Evolutionary conservation across 768 basidiomycete genomes (phyloP), one percentile per base, ranked within the genome.

Genomic region (Phaeotremella fagi): DNA sequence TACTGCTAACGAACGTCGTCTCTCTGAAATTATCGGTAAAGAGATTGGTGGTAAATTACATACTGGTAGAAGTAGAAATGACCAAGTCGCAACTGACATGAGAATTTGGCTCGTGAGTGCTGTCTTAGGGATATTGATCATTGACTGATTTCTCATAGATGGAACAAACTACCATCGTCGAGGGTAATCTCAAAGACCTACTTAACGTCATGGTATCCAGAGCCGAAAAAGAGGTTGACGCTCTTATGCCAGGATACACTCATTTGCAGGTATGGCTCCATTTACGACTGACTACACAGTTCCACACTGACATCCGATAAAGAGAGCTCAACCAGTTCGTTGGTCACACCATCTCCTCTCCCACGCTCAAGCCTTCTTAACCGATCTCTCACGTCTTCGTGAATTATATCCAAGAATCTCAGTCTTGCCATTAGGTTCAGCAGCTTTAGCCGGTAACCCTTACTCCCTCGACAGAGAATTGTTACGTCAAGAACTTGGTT

Each of bases 71-170:
- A 94, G 90, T 46, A 82, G 95, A 49, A 99, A 99, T 74, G 95
- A 99, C 72, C 95, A 99, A 73, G 94, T 97, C 57, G 91, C 94
- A 3, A 99, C 95, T 1, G 95, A 99, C 71, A 88, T 98, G 87
- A 85, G 95, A 26, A 76, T 99, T 12, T 99, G 95, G 95, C 81
- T 99, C 18, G 79, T 74, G 37, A 67, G 68, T 61, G 14, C 36
- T 2, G 31, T n/a, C n/a, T n/a, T n/a, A n/a, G n/a, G n/a, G n/a
- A n/a, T n/a, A n/a, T n/a, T 33, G 31, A 7, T 33, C 31, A 33
- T 33, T 33, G 31, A 7, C 9, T 16, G 7, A 7, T 33, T 33
- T n/a, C n/a, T n/a, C n/a, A n/a, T 52, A 75, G 71, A 70, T 95
- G 20, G 83, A 85, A 41, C 82, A 94, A 68, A 84, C 86, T 18